Conservation (phyloP, 495 filamentous ascomycete species). For the Hypoxylon crocopeplum region DNA sequence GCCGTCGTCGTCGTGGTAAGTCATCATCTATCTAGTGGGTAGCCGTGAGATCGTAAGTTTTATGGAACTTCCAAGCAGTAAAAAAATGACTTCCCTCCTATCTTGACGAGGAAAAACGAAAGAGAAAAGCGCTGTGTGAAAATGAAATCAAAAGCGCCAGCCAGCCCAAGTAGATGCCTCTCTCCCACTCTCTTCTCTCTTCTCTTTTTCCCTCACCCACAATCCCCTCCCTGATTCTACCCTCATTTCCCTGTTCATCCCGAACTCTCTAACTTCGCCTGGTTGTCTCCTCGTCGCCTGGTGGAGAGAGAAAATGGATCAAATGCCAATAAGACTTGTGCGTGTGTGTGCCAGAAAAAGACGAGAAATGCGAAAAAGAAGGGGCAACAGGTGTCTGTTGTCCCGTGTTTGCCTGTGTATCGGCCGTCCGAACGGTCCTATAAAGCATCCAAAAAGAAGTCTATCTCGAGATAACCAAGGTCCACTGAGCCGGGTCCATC, state of each 20-base stretch:
- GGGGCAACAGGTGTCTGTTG: background rate
- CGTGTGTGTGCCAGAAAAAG: constrained; percentile 11
- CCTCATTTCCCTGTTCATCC: constrained; percentile 25
- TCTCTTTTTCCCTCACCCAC: constrained; percentile 11
- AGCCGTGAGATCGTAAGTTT: constrained; percentile 38
- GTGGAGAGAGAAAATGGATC: constrained; percentile 20
- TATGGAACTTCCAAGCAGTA: constrained; percentile 15
- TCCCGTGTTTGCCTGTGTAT: constrained; percentile 11
- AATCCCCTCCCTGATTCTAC: constrained; percentile 15
- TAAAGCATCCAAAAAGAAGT: constrained; percentile 31
- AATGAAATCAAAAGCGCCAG: background rate
- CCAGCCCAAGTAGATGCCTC: background rate
- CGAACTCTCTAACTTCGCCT: constrained; percentile 25
- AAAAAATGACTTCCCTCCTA: background rate
- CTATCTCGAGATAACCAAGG: constrained; percentile 34
- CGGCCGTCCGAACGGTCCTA: constrained; percentile 20
- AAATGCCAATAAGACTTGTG: constrained; percentile 15
- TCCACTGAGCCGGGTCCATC: constrained; percentile 23
- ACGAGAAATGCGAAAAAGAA: constrained; percentile 1
- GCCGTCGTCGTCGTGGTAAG: constrained; percentile 5
- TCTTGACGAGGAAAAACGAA: constrained; percentile 13
- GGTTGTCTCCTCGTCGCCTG: constrained; percentile 37
- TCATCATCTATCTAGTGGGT: constrained; percentile 31
- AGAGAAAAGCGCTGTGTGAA: no score
- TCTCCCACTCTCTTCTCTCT: constrained; percentile 25